A percentile compares a stretch with the other conserved stretches of the same genome.
Conservation (phyloP, 2,329 filamentous ascomycete genomes). For the Fusarium circinatum region DNA sequence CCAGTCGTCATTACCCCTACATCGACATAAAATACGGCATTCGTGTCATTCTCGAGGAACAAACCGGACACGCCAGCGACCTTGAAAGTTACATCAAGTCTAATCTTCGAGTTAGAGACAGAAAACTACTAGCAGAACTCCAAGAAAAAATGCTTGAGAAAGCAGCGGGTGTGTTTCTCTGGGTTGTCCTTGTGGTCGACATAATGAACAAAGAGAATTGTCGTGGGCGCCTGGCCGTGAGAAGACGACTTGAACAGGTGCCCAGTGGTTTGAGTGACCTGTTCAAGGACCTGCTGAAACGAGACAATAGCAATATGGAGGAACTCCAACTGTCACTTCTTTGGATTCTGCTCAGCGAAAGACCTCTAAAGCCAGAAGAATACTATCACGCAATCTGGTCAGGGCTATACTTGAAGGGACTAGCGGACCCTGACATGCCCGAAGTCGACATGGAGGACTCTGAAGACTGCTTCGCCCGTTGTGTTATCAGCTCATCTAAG, state of each 20-base stretch:
- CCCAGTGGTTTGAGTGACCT: conserved; percentile 56
- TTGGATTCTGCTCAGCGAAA: conserved; percentile 63
- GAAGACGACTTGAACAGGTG: conserved; percentile 47
- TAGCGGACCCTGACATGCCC: accelerated
- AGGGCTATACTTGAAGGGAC: background rate
- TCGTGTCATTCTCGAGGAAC: conserved; percentile 40
- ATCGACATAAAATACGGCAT: conserved; percentile 48
- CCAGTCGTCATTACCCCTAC: conserved; percentile 60
- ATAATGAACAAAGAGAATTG: conserved; percentile 52
- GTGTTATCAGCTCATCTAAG: conserved; percentile 58
- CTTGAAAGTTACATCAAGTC: conserved; percentile 35
- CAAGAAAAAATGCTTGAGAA: conserved; percentile 47
- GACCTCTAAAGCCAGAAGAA: conserved; percentile 55
- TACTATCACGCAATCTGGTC: conserved; percentile 51
- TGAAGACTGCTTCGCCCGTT: conserved; percentile 25
- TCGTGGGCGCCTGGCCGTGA: conserved; percentile 41
- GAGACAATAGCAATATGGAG: conserved; percentile 55
- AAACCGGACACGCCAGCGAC: conserved; percentile 41
- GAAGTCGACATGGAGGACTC: conserved; percentile 35
- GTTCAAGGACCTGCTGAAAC: conserved; percentile 61
- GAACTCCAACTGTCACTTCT: conserved; percentile 57
- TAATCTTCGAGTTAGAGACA: conserved; percentile 2
- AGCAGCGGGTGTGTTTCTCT: conserved; percentile 57
- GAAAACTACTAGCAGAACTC: background rate
- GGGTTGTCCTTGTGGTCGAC: conserved; percentile 48